phyloP scores from a whole-genome alignment of 2,329 filamentous ascomycete genomes.

The Cladorrhinum sp. region DNA sequence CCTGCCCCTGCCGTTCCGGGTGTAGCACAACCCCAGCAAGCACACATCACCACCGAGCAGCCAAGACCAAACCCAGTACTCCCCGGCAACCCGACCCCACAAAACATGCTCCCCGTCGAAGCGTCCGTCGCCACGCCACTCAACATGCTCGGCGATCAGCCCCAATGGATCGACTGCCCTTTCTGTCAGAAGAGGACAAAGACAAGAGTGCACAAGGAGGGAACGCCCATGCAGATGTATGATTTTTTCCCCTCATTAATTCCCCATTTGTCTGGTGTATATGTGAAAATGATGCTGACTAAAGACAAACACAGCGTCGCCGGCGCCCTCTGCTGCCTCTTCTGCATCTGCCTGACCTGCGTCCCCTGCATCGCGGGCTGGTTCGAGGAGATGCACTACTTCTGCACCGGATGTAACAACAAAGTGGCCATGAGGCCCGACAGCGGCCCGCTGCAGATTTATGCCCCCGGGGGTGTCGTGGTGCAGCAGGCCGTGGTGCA shows the following conservation, averaged over 20 bases:
- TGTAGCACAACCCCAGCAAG: not conserved
- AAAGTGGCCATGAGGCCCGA: conserved; percentile 29
- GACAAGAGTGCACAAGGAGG: conserved; percentile 26
- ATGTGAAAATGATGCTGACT: not conserved
- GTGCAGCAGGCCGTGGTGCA: not conserved
- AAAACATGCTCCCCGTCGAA: not conserved
- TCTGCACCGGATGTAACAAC: conserved; percentile 32
- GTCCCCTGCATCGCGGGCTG: conserved; percentile 33
- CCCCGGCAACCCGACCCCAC: not conserved
- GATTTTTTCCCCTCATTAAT: not conserved
- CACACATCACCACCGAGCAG: not conserved
- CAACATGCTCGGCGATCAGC: conserved; percentile 25
- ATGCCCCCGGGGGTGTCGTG: conserved; percentile 17
- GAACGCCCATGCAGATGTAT: conserved; percentile 30
- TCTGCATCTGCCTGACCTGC: conserved; percentile 34
- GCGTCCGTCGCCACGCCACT: conserved; percentile 24
- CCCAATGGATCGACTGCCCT: conserved; percentile 33
- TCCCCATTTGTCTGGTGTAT: no score
- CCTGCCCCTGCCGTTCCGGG: no score
- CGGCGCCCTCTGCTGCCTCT: conserved; percentile 31
- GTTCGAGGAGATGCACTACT: conserved; percentile 33
- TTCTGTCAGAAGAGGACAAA: conserved; percentile 30
- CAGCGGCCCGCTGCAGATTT: conserved; percentile 25
- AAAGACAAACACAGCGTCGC: conserved; percentile 23
- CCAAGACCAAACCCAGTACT: not conserved